A percentile compares a stretch with the other conserved stretches of the same genome.
These are phyloP conservation scores for Alternaria tenuissima DNA, from an alignment of 2,329 filamentous ascomycete genomes.

Conservation along the genomic window DNA sequence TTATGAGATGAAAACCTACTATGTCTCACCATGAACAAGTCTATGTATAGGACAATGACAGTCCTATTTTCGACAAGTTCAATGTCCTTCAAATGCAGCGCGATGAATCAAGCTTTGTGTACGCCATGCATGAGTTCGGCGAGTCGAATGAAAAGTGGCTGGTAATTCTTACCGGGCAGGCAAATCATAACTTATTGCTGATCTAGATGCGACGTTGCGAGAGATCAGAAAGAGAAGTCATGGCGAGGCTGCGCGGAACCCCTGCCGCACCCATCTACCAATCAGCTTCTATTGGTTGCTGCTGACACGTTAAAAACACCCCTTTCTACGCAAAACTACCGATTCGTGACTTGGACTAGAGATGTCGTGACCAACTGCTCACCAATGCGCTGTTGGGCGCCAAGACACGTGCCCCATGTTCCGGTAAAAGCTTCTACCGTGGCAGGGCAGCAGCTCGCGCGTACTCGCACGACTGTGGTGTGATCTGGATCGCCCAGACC, in stretches of 20 bases:
- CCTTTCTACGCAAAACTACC: slow-evolving; percentile 17
- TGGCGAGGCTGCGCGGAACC: neutral
- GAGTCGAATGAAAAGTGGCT: neutral
- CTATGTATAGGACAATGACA: neutral
- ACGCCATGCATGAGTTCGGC: neutral
- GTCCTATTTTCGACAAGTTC: neutral
- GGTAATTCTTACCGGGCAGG: neutral
- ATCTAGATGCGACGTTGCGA: neutral
- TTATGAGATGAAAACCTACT: neutral
- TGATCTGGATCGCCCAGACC: slow-evolving; percentile 18
- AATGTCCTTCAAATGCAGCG: neutral
- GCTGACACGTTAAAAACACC: neutral
- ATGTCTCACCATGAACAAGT: neutral
- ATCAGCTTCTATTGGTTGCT: neutral
- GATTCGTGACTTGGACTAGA: slow-evolving; percentile 14
- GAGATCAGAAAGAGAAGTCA: neutral
- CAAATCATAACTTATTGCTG: neutral
- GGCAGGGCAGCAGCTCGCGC: slow-evolving; percentile 5
- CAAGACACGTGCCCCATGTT: neutral
- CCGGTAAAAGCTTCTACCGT: slow-evolving; percentile 11
- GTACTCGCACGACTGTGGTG: slow-evolving; percentile 33
- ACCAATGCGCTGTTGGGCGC: slow-evolving; percentile 5
- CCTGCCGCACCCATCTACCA: neutral
- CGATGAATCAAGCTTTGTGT: neutral
- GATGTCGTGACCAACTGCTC: slow-evolving; percentile 32